These are phyloP conservation scores for Yarrowia sp. DNA, from an alignment of 805 yeast species.

Conservation along the genomic window DNA sequence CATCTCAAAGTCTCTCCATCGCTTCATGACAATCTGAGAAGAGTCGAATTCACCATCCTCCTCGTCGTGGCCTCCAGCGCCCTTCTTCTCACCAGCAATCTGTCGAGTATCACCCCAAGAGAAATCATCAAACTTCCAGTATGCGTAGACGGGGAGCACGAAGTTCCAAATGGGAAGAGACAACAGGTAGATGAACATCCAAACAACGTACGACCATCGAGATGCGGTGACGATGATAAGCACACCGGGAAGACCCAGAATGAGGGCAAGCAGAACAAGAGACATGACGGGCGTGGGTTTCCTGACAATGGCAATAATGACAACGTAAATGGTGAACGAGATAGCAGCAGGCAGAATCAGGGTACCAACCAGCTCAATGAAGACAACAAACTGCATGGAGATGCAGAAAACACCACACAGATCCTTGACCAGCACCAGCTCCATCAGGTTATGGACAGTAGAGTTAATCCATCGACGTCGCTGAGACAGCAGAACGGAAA, in stretches of 20 bases:
- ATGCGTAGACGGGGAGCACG: slow-evolving; percentile 79
- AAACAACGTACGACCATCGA: slow-evolving; percentile 63
- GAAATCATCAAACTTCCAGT: slow-evolving; percentile 95
- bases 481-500: slow-evolving; percentile 78
- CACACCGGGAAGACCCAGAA: slow-evolving; percentile 83
- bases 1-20: slow-evolving; percentile 92
- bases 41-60: slow-evolving; percentile 85
- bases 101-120: slow-evolving; percentile 96
- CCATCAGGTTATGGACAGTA: slow-evolving; percentile 90
- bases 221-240: slow-evolving; percentile 79
- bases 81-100: slow-evolving; percentile 64
- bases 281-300: slow-evolving; percentile 78
- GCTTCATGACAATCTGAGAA: slow-evolving; percentile 82
- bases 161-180: slow-evolving; percentile 94
- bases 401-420: slow-evolving; percentile 93
- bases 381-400: slow-evolving; percentile 90
- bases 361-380: slow-evolving; percentile 82
- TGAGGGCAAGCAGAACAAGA: slow-evolving; percentile 67
- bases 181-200: slow-evolving; percentile 74
- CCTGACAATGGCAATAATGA: slow-evolving; percentile 67
- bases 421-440: slow-evolving; percentile 77
- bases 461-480: slow-evolving; percentile 98
- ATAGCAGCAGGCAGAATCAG: slow-evolving; percentile 87
- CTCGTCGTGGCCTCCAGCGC: slow-evolving; percentile 60
- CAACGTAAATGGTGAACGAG: slow-evolving; percentile 75